Evolutionary conservation across 2,329 filamentous ascomycete genomes (phyloP), one percentile per base, ranked within the genome.

Genomic region (Fusarium drepaniforme): DNA sequence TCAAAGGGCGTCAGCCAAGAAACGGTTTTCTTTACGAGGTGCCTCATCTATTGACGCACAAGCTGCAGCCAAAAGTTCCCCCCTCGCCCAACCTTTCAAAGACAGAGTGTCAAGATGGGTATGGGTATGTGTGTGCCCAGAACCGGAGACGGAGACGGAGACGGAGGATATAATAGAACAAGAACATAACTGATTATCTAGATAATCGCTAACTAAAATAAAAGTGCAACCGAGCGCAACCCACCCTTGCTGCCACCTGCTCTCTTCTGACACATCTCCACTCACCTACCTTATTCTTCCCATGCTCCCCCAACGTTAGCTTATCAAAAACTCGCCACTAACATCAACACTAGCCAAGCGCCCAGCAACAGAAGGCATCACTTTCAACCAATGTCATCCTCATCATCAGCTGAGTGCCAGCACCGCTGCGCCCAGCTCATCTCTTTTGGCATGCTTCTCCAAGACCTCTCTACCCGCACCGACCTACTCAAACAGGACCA

Each of bases 361-460:
- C 37, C 23, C 70, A 28, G 37, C 57, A 60, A 12, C 49, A 56
- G 28, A 33, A 56, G 28, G 7, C 28, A 33, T 56, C 51, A 12
- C n/a, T 66, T 37, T 66, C 40, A 73, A 64, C 63, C 63, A 61
- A 61, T 77, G 73, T 74, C 73, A 18, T 68, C 75, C 42, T 75
- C 73, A 64, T 71, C 68, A 15, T 71, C 68, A 15, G 62, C 56
- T 21, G 73, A 80, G 58, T 84, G 83, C 71, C 74, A 82, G 23
- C 64, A 67, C 23, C 75, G 79, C 59, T 83, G 83, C 66, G 82
- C 81, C 30, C 70, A 83, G 30, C 76, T 84, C 61, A 78, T 84
- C 28, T 82, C 82, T 6, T 80, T 84, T 67, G 83, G 80, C 38
- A 81, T 84, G 33, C 69, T 83, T 23, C 77, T 84, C 6, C 83